Base-by-base conservation (phyloP, 495 filamentous ascomycete species). In the Copromyces sp. region DNA sequence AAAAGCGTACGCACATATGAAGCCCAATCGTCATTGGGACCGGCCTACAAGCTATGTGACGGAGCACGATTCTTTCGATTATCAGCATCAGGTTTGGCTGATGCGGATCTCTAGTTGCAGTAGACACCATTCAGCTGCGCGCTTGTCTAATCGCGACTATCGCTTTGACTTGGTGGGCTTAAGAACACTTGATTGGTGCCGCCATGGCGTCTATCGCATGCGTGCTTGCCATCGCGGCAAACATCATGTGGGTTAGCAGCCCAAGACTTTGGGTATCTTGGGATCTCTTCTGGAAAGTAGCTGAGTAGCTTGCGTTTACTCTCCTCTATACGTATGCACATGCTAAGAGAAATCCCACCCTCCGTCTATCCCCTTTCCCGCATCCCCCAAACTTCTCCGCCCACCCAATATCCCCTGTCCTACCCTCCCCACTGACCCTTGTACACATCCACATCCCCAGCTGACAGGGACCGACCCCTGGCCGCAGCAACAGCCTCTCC, bases 401-500 rank as follows among this genome's bases (percentile, higher is more conserved):
- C 45, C 69, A 17, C 9, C 20, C 17, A 16, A 40, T 44, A 29
- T 29, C 68, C 42, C 37, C 68, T 70, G 38, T 38, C 24, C 69
- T 70, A 40, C 38, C 39, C 37, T 16, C 42, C 69, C 69, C 69
- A 29, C 69, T 16, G 17, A n/a, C 38, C 44, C 24, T 17, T 42
- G 70, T 35, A 69, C 72, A 69, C 71, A 44, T 68, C 39, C 39
- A 32, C 53, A 47, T 39, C 44, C 70, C 44, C 71, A 74, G 76
- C 75, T 75, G 76, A 76, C 74, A 75, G 72, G 77, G 79, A 72
- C 68, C 44, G 69, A 42, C 59, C 70, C 71, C 74, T 39, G 65
- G 69, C 41, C 70, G 75, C 40, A 61, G 74, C 68, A 74, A 71
- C 70, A 73, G 65, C 74, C 72, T 75, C 75, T 72, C 72, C 72